Conservation (phyloP, 192 early-diverging fungal species). For the Backusella australiensis region DNA sequence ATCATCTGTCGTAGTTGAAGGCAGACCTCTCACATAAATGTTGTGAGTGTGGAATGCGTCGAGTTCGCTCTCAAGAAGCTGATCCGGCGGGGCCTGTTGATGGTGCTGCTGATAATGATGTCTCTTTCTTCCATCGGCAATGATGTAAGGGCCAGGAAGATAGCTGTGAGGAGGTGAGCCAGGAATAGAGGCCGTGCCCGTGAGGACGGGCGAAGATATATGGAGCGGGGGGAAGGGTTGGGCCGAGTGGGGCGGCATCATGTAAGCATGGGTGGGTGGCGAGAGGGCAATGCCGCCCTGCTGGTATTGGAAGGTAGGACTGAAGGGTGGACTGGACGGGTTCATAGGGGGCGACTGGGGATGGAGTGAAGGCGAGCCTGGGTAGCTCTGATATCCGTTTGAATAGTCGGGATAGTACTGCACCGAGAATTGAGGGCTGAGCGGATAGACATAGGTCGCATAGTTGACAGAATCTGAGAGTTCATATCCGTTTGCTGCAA, state of each 20-base stretch:
- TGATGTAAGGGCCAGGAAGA: conserved; percentile 15
- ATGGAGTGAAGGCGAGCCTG: conserved; percentile 43
- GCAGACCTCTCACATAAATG: conserved; percentile 79
- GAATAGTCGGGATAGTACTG: conserved; percentile 41
- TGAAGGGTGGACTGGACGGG: conserved; percentile 40
- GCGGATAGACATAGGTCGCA: conserved; percentile 35
- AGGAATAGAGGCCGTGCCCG: conserved; percentile 12
- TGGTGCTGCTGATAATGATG: conserved; percentile 4
- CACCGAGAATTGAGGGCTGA: conserved; percentile 41
- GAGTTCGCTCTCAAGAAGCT: neutral
- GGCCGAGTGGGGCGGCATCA: conserved; percentile 36
- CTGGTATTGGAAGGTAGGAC: conserved; percentile 35
- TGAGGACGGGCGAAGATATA: conserved; percentile 41
- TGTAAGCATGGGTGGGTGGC: conserved; percentile 38
- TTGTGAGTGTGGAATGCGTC: conserved; percentile 56
- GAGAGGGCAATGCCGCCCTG: conserved; percentile 36
- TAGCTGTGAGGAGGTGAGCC: neutral
- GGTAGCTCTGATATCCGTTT: conserved; percentile 37
- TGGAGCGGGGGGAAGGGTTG: conserved; percentile 38
- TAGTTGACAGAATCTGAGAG: conserved; percentile 13
- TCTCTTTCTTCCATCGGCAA: conserved; percentile 8
- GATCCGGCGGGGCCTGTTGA: neutral
- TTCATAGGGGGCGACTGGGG: conserved; percentile 44
- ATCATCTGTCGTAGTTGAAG: conserved; percentile 64
- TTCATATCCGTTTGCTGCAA: conserved; percentile 17